Evolutionary conservation across 331 rosid species (phyloP).

Genomic region (Erythrophleum ivorense): DNA sequence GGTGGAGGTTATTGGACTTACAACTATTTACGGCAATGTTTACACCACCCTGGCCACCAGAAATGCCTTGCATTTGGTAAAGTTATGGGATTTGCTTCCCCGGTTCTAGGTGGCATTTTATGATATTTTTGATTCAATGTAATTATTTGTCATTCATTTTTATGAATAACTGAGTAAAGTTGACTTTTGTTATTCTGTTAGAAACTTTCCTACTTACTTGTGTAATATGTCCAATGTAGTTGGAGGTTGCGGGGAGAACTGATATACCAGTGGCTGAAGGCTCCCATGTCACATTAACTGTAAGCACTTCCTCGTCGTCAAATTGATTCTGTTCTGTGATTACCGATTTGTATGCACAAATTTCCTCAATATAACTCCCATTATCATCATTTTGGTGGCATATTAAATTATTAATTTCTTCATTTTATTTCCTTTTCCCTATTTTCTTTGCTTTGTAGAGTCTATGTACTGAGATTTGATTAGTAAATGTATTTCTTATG

Average conservation of each 20-base stretch:
- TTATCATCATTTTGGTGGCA: background rate
- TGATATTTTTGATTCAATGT: background rate
- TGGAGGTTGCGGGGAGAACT: conserved; percentile 88
- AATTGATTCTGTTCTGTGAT: background rate
- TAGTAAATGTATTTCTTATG: background rate
- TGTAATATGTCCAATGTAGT: conserved; percentile 47
- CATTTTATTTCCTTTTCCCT: background rate
- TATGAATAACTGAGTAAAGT: conserved; percentile 14
- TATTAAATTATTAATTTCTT: background rate
- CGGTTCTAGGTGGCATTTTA: background rate
- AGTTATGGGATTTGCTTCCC: background rate
- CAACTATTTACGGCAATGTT: conserved; percentile 91
- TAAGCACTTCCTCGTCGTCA: conserved; percentile 37
- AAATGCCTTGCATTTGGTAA: conserved; percentile 93
- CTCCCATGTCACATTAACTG: conserved; percentile 83
- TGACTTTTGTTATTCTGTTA: conserved; percentile 10
- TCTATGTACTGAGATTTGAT: conserved; percentile 15
- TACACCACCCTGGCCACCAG: conserved; percentile 86
- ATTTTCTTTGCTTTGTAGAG: background rate
- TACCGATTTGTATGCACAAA: background rate
- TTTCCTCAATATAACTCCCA: background rate
- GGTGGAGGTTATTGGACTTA: conserved; percentile 80
- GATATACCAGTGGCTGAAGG: conserved; percentile 98
- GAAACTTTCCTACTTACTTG: conserved; percentile 8
- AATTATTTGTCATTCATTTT: background rate